phyloP scores from a whole-genome alignment of 495 filamentous ascomycete genomes.

The Sporormia fimetaria region DNA sequence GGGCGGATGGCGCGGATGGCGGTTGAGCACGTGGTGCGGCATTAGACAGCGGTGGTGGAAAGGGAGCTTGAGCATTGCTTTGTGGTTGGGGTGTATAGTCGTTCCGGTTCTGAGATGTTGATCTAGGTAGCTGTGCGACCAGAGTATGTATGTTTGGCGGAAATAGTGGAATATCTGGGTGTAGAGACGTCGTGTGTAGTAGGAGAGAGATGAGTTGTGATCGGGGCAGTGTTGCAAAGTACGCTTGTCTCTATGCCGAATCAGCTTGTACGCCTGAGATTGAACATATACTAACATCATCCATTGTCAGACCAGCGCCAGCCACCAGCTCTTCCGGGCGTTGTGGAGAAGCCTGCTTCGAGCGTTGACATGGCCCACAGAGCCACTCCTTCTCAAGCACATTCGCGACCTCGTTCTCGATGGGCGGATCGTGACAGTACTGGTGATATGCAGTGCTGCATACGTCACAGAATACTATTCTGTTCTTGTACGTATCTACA shows the following conservation, averaged over 20 bases:
- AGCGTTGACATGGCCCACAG: conserved; percentile 51
- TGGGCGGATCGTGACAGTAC: conserved; percentile 74
- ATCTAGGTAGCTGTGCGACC: conserved; percentile 5
- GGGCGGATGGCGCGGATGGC: too few relatives aligned
- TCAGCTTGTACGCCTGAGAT: conserved; percentile 2
- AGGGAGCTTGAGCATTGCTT: too few relatives aligned
- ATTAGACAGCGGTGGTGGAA: too few relatives aligned
- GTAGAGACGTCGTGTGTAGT: conserved; percentile 34
- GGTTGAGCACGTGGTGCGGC: too few relatives aligned
- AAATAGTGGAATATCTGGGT: conserved; percentile 36
- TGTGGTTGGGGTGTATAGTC: background rate
- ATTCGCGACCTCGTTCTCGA: conserved; percentile 56
- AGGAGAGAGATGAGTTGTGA: conserved; percentile 38
- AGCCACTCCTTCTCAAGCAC: conserved; percentile 64
- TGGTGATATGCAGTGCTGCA: conserved; percentile 89
- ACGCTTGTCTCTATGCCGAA: conserved; percentile 36
- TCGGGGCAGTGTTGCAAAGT: conserved; percentile 37
- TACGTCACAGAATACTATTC: conserved; percentile 90
- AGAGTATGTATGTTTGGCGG: conserved; percentile 28
- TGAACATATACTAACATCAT: conserved; percentile 15
- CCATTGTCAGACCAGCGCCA: conserved; percentile 34
- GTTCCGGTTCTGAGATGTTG: conserved; percentile 3
- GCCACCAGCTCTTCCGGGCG: conserved; percentile 27
- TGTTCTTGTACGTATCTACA: conserved; percentile 61
- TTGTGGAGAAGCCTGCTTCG: conserved; percentile 19